Base-by-base conservation (phyloP, 1,139 yeast species). In the Yamadazyma blattariae region DNA sequence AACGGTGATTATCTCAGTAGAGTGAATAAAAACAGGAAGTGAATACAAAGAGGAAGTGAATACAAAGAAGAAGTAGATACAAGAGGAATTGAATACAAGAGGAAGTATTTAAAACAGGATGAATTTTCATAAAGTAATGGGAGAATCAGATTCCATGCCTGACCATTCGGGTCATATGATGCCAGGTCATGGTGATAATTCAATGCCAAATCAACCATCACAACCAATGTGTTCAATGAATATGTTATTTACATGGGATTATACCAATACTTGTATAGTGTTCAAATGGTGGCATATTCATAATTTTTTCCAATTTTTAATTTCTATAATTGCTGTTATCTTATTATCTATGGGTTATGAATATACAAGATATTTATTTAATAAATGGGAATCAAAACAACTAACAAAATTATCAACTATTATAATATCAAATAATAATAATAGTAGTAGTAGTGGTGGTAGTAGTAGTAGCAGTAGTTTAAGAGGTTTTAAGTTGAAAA, bases 181-280 rank as follows among this genome's bases (percentile, higher is more conserved):
- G 33, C 35, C 25, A 5, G 31, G 25, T 17, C 25, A 30, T 29
- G n/a, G n/a, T n/a, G n/a, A n/a, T n/a, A n/a, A n/a, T n/a, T 23
- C 25, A n/a, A 38, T 36, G 42, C 29, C 36, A 19, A 27, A 16
- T 9, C 11, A 12, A 39, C n/a, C n/a, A n/a, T n/a, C n/a, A n/a
- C 19, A 17, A 17, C 67, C 67, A 6, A 68, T 59, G 64, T 82
- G 89, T 50, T 70, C 76, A n/a, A 79, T 79, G 86, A 74, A 78
- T 56, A 85, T 83, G 92, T 51, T 82, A n/a, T 84, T 85, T 57
- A 84, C 90, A 9, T 86, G 95, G 94, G 77, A 79, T 47, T 81
- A 85, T 64, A 66, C 74, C 34, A 75, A 85, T 54, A 67, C 85
- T 11, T 85, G 95, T 54, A 74, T 85, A 12, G 74, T 85, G 10